Percentiles rank a stretch among this genome's conserved stretches.
Conservation (phyloP, 176 grass and related monocot species). For the Bonia amplexicaulis region DNA sequence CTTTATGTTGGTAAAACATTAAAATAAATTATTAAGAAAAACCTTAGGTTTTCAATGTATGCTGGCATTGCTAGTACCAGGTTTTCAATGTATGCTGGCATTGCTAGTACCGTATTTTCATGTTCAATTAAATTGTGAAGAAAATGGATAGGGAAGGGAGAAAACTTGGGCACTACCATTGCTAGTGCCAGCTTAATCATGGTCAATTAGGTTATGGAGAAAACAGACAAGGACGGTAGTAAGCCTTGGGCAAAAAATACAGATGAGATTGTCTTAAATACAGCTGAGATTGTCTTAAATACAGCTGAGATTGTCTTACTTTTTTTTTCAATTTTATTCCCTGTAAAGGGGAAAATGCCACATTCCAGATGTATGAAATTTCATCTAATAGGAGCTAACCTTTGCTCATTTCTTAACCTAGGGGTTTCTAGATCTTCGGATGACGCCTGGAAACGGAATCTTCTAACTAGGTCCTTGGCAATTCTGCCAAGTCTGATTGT, state of each 20-base stretch:
- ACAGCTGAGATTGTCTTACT: neutral
- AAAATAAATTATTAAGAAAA: neutral
- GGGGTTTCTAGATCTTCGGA: constrained; percentile 95
- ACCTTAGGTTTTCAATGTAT: neutral
- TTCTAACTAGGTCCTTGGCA: constrained; percentile 88
- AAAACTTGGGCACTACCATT: neutral
- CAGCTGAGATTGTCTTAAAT: neutral
- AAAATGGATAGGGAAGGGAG: neutral
- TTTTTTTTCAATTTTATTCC: neutral
- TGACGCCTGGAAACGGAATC: constrained; percentile 82
- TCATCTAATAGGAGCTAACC: neutral
- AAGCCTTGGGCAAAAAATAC: neutral
- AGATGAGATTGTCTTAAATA: neutral
- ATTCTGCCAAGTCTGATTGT: constrained; percentile 90
- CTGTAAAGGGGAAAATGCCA: neutral
- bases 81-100: neutral
- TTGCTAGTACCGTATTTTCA: neutral
- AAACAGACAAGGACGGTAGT: neutral
- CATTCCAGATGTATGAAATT: neutral
- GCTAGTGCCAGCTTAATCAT: neutral
- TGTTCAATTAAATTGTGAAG: neutral
- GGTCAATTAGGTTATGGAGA: neutral
- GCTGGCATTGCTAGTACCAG: neutral
- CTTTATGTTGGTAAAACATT: neutral
- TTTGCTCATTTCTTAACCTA: constrained; percentile 18